phyloP scores from a whole-genome alignment of 2,329 filamentous ascomycete species.

The Cadophora gregata region DNA sequence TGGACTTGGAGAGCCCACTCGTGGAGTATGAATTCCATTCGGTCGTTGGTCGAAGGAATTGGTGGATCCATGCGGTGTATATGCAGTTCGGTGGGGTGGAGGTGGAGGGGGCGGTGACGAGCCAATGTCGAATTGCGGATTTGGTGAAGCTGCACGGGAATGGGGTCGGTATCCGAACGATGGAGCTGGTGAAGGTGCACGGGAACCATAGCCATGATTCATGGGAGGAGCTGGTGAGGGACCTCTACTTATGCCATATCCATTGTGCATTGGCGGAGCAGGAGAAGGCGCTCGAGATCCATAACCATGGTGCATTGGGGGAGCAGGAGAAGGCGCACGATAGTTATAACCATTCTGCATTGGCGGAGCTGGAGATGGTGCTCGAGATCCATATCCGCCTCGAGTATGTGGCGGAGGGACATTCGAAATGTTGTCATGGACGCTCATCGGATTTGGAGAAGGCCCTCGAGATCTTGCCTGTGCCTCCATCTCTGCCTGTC shows the following conservation, averaged over 20 bases:
- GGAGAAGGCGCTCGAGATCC: constrained; percentile 52
- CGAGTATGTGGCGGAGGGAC: constrained; percentile 45
- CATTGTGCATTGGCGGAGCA: constrained; percentile 44
- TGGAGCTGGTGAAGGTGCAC: constrained; percentile 40
- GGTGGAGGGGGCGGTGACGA: constrained; percentile 71
- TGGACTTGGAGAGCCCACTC: constrained; percentile 67
- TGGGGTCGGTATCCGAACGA: constrained; percentile 42
- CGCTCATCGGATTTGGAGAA: constrained; percentile 38
- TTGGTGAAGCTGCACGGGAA: constrained; percentile 49
- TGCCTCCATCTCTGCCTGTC: constrained; percentile 39
- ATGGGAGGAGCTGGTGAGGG: constrained; percentile 42
- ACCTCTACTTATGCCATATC: constrained; percentile 38
- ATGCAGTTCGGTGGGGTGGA: constrained; percentile 78
- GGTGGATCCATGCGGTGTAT: constrained; percentile 39
- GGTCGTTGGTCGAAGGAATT: constrained; percentile 49
- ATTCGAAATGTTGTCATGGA: constrained; percentile 33
- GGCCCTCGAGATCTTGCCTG: constrained; percentile 35
- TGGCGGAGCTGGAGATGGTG: constrained; percentile 47
- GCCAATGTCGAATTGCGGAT: constrained; percentile 44
- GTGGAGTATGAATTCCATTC: constrained; percentile 58
- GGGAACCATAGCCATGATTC: constrained; percentile 47
- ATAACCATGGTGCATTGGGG: constrained; percentile 43
- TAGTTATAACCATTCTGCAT: constrained; percentile 44
- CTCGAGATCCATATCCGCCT: constrained; percentile 44
- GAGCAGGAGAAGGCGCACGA: constrained; percentile 42